Evolutionary conservation across 495 filamentous ascomycete genomes (phyloP), one percentile per base, ranked within the genome.

Genomic region (Saxophila tyrrhenica): DNA sequence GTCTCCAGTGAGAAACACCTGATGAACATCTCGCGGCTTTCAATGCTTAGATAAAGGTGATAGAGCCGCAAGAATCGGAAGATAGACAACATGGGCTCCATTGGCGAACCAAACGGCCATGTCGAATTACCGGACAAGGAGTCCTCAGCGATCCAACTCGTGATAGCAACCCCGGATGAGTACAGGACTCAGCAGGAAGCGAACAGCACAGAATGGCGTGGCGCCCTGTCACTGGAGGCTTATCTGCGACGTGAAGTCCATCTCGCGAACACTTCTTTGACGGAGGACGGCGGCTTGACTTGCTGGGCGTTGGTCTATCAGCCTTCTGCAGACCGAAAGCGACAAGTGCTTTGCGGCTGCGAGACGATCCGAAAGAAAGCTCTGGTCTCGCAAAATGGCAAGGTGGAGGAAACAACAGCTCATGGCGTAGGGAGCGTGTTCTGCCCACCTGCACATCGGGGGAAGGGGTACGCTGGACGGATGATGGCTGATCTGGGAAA

Each of bases 381-480:
- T 0, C 60, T 89, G 24, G 64, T 84, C 29, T 74, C 74, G 15
- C 52, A 52, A 32, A 64, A 72, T 47, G 61, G 65, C 3, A 57
- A 66, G 9, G 75, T 88, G 11, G 69, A 77, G 55, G 81, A 94
- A 39, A 77, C 79, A 1, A 67, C 83, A n/a, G 78, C 79, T 17
- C 83, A 95, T 68, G 87, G 86, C 9, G 78, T 98, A 39, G 89
- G 84, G 15, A 89, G 86, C 56, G 92, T 98, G 1, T 97, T 89
- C 68, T 87, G 83, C 39, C 79, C 86, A 16, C 76, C 79, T 1
- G 72, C 80, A 60, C 84, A 78, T 60, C 68, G 92, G 55, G 83
- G 86, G 9, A 78, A 75, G 47, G 86, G 89, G 19, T 96, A 95
- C 67, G 89, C 87, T 0, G 76, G 76, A 50, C 72, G 88, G 41